These are phyloP conservation scores for Orychophragmus violaceus DNA, from an alignment of 345 rosid genomes.

Conservation along the genomic window DNA sequence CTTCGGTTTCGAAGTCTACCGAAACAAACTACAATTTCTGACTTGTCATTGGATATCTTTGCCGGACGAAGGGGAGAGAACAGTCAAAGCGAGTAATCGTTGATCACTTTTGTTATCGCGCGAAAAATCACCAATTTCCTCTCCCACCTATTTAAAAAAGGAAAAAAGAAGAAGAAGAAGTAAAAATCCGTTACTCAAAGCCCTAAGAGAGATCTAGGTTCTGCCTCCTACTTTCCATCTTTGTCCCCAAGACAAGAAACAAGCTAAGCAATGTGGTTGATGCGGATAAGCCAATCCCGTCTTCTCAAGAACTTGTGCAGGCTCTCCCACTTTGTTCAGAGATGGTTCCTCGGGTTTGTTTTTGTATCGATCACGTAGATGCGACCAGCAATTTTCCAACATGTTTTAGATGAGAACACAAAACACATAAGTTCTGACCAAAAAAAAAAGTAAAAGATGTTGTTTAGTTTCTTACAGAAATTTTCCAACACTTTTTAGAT, in stretches of 20 bases:
- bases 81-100: no score
- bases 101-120: no score
- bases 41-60: no score
- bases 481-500: conserved; percentile 17
- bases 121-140: no score
- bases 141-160: conserved; percentile 53
- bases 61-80: no score
- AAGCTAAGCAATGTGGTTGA: conserved; percentile 88
- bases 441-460: neutral
- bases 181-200: neutral
- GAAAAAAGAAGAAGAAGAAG: no score
- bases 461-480: conserved; percentile 38
- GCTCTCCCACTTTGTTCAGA: conserved; percentile 49
- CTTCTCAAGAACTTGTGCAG: conserved; percentile 32
- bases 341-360: conserved; percentile 30
- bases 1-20: no score
- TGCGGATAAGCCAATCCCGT: conserved; percentile 84
- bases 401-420: neutral
- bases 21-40: no score
- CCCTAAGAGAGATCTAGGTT: neutral
- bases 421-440: neutral
- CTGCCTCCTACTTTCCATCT: conserved; percentile 73
- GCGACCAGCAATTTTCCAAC: conserved; percentile 59
- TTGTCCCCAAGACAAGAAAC: conserved; percentile 82
- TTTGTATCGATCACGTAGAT: conserved; percentile 54